Base-by-base conservation (phyloP, 1,139 yeast genomes). In the Suhomyces yuchorum region DNA sequence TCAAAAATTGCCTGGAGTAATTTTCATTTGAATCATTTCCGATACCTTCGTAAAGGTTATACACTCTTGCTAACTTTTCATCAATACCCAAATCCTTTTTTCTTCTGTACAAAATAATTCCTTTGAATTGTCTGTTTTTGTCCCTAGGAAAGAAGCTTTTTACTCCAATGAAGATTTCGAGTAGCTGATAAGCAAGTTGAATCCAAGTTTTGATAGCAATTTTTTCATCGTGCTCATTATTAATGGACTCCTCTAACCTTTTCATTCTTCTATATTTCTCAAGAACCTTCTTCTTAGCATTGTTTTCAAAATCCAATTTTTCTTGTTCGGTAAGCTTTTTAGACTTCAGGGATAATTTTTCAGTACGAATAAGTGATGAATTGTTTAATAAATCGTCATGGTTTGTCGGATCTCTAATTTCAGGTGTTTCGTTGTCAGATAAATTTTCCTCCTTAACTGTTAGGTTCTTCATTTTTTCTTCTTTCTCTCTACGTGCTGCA, bases 161-260 rank as follows among this genome's bases (percentile, higher is more conserved):
- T 8, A 89, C 91, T 48, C 84, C 81, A 26, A 87, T 80, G 61
- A 93, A 92, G 54, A 88, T 82, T 59, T 89, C 96, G 41, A 92
- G 82, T 47, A 95, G 73, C 53, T 87, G 96, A 2, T 88, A 80
- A 0, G 96, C 97, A 11, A 85, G 73, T 53, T 90, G 90, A 56
- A 88, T 77, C 98, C 98, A 93, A 11, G 90, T 82, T 12, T 79
- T 73, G 0, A 84, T 80, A 5, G 95, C 90, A 9, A 84, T 81
- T 8, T 66, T 63, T 48, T 86, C 86, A 2, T 83, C 84, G 8
- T 17, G 36, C 2, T 23, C 37, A 12, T 65, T 64, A 28, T 70
- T 71, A 37, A 83, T 66, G 3, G 85, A 84, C 0, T 75, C 78
- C 40, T 81, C 79, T 46, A 86, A 76, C 46, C 86, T 71, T 33